Evolutionary conservation across 495 filamentous ascomycete genomes (phyloP).

Genomic region (Penicillium daleae): DNA sequence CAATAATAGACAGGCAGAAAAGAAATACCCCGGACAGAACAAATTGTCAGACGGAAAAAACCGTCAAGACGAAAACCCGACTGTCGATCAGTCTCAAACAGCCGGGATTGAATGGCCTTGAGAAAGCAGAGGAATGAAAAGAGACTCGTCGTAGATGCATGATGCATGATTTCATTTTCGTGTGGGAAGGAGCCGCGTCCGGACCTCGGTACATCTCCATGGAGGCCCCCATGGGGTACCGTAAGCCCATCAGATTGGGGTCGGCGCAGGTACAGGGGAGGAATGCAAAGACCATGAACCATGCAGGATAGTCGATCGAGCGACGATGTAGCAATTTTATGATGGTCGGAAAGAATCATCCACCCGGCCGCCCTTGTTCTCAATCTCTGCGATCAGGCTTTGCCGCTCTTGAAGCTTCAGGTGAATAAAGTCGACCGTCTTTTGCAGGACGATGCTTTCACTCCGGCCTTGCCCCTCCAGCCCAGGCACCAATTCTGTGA

Average conservation of each 20-base stretch:
- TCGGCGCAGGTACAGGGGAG: slow-evolving; percentile 3
- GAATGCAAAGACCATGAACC: background rate
- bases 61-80: background rate
- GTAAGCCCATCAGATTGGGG: slow-evolving; percentile 6
- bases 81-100: slow-evolving; percentile 5
- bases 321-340: slow-evolving; percentile 16
- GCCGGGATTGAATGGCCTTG: slow-evolving; percentile 1
- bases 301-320: slow-evolving; percentile 9
- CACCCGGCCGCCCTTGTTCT: slow-evolving; percentile 60
- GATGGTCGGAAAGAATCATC: slow-evolving; percentile 50
- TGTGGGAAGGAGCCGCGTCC: slow-evolving; percentile 12
- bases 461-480: slow-evolving; percentile 82
- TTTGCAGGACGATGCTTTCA: slow-evolving; percentile 79
- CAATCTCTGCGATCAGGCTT: slow-evolving; percentile 63
- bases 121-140: slow-evolving; percentile 9
- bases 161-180: slow-evolving; percentile 23
- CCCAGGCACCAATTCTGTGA: slow-evolving; percentile 83
- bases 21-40: background rate
- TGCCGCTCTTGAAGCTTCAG: slow-evolving; percentile 65
- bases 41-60: slow-evolving; percentile 1
- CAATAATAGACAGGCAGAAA: background rate
- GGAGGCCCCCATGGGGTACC: background rate
- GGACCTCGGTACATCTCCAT: slow-evolving; percentile 22
- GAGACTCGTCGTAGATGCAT: slow-evolving; percentile 23
- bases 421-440: slow-evolving; percentile 73